Base-by-base conservation (phyloP, 805 yeast species). In the Debaryomyces hansenii region DNA sequence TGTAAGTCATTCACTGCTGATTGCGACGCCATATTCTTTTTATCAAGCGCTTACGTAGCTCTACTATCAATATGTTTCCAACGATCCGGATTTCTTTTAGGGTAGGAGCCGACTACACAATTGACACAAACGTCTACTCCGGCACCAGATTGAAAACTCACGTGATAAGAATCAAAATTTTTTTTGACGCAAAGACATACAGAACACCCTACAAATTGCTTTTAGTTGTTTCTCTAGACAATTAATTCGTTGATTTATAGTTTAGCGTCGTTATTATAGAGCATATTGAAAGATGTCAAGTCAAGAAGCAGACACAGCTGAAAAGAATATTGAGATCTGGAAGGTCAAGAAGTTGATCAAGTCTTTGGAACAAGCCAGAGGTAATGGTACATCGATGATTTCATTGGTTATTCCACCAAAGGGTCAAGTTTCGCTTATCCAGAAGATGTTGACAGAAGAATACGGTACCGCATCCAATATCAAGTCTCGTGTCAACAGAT, bases 311-410 rank as follows among this genome's bases (percentile, higher is more conserved):
- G 96, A 90, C 56, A 94, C 96, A 44, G 69, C 69, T 2, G 99
- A 94, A 67, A 90, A 88, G 75, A 92, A 91, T 75, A 92, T 94
- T 66, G 96, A 94, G 77, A 91, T 94, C 77, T 94, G 99, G 99
- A 94, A 94, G 83, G 84, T 94, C 79, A 92, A 91, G 79, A 94
- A 94, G 74, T 79, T 90, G 70, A 75, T 91, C 79, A 87, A 87
- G 71, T 82, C 86, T 50, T 79, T 94, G 58, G 94, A 94, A 66
- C 75, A 74, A 60, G 98, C 98, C 44, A 83, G 97, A 69, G 99
- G 99, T 69, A 94, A 92, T 67, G 99, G 99, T 70, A 94, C 99
- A 40, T 94, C 99, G 20, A 94, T 94, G 98, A 94, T 94, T 64
- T 90, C 97, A 21, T 78, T 94, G 66, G 88, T 94, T 59, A 89